A percentile compares a stretch with the other conserved stretches of the same genome.
Conservation (phyloP, 2,329 filamentous ascomycete genomes). For the Diplodia intermedia region DNA sequence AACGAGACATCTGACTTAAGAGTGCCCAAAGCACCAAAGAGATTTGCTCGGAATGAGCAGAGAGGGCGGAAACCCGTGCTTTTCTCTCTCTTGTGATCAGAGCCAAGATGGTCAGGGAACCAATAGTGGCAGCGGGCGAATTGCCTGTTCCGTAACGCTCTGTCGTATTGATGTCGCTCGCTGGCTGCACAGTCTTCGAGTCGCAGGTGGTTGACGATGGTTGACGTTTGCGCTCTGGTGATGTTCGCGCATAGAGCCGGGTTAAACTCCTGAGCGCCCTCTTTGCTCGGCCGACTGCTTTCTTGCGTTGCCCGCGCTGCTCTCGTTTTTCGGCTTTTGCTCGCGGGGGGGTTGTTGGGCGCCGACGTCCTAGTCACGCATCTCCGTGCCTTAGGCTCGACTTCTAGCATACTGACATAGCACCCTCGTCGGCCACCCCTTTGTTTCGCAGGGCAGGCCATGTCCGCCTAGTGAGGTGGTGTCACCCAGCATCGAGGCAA, state of each 20-base stretch:
- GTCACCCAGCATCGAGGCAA: not conserved
- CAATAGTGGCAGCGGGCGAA: conserved; percentile 19
- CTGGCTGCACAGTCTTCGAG: conserved; percentile 13
- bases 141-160: conserved; percentile 12
- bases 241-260: conserved; percentile 18
- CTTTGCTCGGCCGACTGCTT: not conserved
- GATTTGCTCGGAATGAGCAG: not conserved
- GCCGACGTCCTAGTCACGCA: not conserved
- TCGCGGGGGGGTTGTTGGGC: not conserved
- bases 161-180: conserved; percentile 14
- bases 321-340: not conserved
- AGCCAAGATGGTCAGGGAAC: conserved; percentile 4
- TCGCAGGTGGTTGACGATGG: not conserved
- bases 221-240: not conserved
- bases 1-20: not conserved
- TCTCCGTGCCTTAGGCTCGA: not conserved
- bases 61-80: not conserved
- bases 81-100: not conserved
- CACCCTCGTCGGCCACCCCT: not conserved
- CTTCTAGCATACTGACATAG: not conserved
- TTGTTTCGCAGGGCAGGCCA: not conserved
- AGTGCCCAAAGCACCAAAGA: not conserved
- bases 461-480: not conserved
- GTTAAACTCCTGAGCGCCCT: not conserved
- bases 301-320: not conserved